Conservation (phyloP, 1,139 yeast species). For the Pichia sp. region DNA sequence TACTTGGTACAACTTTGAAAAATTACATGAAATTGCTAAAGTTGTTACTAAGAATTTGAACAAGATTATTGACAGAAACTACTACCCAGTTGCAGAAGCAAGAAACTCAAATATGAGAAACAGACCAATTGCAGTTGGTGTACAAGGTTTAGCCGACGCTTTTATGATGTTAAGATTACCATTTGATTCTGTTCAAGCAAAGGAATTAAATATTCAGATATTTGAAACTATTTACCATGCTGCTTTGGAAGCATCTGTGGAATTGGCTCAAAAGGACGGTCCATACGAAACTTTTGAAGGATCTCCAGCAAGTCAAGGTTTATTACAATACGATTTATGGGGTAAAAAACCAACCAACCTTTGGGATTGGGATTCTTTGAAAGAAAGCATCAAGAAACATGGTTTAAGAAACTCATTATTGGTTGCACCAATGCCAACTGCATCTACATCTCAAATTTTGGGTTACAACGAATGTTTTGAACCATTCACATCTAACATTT, state of each 20-base stretch:
- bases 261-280: slow-evolving; percentile 43
- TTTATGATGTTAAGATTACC: slow-evolving; percentile 50
- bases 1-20: slow-evolving; percentile 44
- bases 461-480: slow-evolving; percentile 55
- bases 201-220: slow-evolving; percentile 46
- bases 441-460: slow-evolving; percentile 54
- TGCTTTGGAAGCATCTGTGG: slow-evolving; percentile 48
- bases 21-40: slow-evolving; percentile 46
- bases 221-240: slow-evolving; percentile 57
- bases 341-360: slow-evolving; percentile 48
- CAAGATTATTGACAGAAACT: slow-evolving; percentile 48
- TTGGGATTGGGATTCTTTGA: slow-evolving; percentile 46
- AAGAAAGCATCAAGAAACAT: slow-evolving; percentile 31
- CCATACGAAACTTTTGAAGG: slow-evolving; percentile 41
- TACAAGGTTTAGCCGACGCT: slow-evolving; percentile 55
- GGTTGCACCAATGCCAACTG: slow-evolving; percentile 59
- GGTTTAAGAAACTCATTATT: slow-evolving; percentile 49
- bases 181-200: slow-evolving; percentile 50
- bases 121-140: slow-evolving; percentile 58
- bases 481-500: slow-evolving; percentile 50
- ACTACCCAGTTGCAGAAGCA: slow-evolving; percentile 49
- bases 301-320: slow-evolving; percentile 52
- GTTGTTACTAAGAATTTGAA: slow-evolving; percentile 48
- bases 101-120: slow-evolving; percentile 44
- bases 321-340: slow-evolving; percentile 52